Conservation (phyloP, 1,284 basidiomycete genomes). For the Ganoderma sinense region DNA sequence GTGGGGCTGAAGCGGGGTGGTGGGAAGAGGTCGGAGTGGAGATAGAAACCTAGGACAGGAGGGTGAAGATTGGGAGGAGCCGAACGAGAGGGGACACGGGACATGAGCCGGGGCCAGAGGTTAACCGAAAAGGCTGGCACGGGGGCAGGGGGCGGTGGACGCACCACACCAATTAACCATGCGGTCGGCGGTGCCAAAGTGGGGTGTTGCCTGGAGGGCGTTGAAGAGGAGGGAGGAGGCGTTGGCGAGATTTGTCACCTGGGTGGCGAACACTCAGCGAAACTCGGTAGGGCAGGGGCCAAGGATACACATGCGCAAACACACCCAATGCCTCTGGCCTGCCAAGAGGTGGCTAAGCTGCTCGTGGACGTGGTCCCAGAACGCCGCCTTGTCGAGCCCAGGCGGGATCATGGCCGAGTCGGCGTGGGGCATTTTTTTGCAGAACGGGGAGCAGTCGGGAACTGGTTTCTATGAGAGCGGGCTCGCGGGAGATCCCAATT, state of each 20-base stretch:
- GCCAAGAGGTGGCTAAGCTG: slow-evolving; percentile 72
- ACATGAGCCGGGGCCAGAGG: background rate
- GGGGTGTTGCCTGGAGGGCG: slow-evolving; percentile 65
- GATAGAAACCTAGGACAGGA: slow-evolving; percentile 76
- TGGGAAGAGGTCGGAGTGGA: slow-evolving; percentile 72
- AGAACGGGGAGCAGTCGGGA: background rate
- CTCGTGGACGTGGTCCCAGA: slow-evolving; percentile 78
- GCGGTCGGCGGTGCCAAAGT: slow-evolving; percentile 70
- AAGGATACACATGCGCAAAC: slow-evolving; percentile 27
- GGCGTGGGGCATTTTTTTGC: slow-evolving; percentile 78
- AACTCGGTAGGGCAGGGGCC: background rate
- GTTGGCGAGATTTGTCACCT: slow-evolving; percentile 90
- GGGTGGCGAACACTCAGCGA: slow-evolving; percentile 20
- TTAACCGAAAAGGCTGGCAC: background rate
- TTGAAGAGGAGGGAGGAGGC: slow-evolving; percentile 82
- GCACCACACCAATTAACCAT: slow-evolving; percentile 92
- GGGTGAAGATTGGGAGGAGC: background rate
- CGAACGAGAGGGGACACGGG: background rate
- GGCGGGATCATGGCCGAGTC: slow-evolving; percentile 79
- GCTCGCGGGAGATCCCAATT: background rate
- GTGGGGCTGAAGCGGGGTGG: slow-evolving; percentile 42
- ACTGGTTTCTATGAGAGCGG: background rate
- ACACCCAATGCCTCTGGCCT: slow-evolving; percentile 81
- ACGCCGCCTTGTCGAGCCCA: slow-evolving; percentile 74
- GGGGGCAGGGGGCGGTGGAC: slow-evolving; percentile 32